Evolutionary conservation across 2,329 filamentous ascomycete species (phyloP).

Genomic region (Neoscytalidium dimidiatum): DNA sequence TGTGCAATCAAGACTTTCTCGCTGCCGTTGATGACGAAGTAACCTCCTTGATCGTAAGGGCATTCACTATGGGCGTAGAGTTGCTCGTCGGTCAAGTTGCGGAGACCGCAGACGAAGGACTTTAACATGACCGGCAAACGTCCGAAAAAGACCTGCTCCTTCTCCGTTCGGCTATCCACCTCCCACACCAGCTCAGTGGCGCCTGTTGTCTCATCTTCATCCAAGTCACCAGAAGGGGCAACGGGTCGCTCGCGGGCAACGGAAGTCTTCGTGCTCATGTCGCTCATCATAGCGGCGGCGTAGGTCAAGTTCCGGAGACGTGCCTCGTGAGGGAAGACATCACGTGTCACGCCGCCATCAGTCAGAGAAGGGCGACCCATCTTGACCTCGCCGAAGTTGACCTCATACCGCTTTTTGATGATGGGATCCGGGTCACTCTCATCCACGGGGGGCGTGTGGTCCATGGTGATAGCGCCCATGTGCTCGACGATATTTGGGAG

Average conservation of each 20-base stretch:
- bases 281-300: slow-evolving; percentile 84
- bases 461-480: slow-evolving; percentile 87
- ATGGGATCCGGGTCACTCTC: slow-evolving; percentile 73
- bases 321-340: slow-evolving; percentile 90
- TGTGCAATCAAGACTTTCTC: slow-evolving; percentile 98
- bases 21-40: slow-evolving; percentile 98
- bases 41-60: slow-evolving; percentile 96
- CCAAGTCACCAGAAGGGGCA: slow-evolving; percentile 63
- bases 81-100: slow-evolving; percentile 78
- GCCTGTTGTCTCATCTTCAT: slow-evolving; percentile 53
- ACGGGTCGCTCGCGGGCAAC: slow-evolving; percentile 77
- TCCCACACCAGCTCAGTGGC: slow-evolving; percentile 47
- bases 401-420: slow-evolving; percentile 87
- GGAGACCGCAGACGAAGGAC: slow-evolving; percentile 90
- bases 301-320: slow-evolving; percentile 96
- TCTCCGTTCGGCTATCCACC: slow-evolving; percentile 48
- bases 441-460: slow-evolving; percentile 81
- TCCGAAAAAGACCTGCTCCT: slow-evolving; percentile 81
- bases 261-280: slow-evolving; percentile 81
- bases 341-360: slow-evolving; percentile 83
- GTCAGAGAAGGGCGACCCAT: slow-evolving; percentile 88
- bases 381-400: slow-evolving; percentile 89
- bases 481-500: slow-evolving; percentile 95
- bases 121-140: slow-evolving; percentile 98
- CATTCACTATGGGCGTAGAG: slow-evolving; percentile 94